Base-by-base conservation (phyloP, 768 basidiomycete species). In the Russula lepida region DNA sequence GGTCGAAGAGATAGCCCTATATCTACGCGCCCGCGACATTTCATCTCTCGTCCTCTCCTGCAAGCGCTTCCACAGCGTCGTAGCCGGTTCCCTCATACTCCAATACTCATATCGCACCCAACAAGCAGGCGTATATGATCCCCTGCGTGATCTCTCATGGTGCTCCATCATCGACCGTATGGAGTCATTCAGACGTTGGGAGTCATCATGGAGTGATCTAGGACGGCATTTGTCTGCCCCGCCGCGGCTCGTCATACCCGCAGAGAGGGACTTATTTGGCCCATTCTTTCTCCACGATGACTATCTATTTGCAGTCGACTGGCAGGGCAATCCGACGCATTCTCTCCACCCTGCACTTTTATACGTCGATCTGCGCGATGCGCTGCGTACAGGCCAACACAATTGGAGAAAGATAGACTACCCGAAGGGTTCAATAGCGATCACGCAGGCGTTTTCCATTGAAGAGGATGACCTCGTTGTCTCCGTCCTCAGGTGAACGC, bases 401-500 rank as follows among this genome's bases (percentile, higher is more conserved):
- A 17, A 21, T 11, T 56, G 60, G 60, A 52, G 48, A 9, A 56
- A 53, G 35, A 62, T 62, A 9, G 56, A 62, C 56, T 62, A 62
- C 41, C 61, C 61, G 3, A 43, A 19, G 1, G 35, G 50, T 15
- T 62, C 56, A 4, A 48, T 62, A 21, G 56, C 61, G 27, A 58
- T 62, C 56, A 58, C 56, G 12, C 61, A 62, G 35, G 61, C 56
- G 44, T 62, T 53, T 35, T 53, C 52, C 7, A 39, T 53, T 8
- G 35, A 58, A 30, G 44, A 56, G 44, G 56, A 62, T 32, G 61
- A 62, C 61, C 61, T 62, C 33, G 51, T 62, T 35, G 61, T 62
- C 15, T 58, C 61, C 21, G 50, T 58, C 44, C 56, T 62, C 61
- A 58, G 61, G 61, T 62, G 51, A 51, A 47, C 13, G 17, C 19